Evolutionary conservation across 805 yeast species (phyloP), one percentile per base, ranked within the genome.

Genomic region (Alloascoidea hylecoeti): DNA sequence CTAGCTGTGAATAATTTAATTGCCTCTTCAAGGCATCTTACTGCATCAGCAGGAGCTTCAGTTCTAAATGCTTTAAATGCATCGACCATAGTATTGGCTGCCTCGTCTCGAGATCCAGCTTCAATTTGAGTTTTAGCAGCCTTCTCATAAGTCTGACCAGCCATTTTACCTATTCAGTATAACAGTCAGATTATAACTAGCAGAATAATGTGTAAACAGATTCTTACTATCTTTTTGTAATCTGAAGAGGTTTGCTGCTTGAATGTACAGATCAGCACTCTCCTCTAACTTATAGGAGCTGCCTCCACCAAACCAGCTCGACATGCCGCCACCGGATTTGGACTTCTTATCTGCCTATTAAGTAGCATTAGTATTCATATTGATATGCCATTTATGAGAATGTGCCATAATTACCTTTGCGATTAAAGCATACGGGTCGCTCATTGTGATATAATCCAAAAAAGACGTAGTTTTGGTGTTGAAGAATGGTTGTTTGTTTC

Each of bases 201-300:
- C 12, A 6, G 13, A 15, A n/a, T 14, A 40, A 15, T 9, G 17
- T 12, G 4, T 5, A 2, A n/a, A 5, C 18, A 6, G 14, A 15
- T 2, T 28, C 49, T 17, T 44, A 42, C 53, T 42, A 44, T 85
- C 81, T 50, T 82, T 83, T 47, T 73, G 76, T 41, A 92, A 59
- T 44, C 88, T 72, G 63, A 76, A 92, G 18, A 74, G 68, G 51
- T 89, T 92, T n/a, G 94, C 99, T 2, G 98, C 98, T 57, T 88
- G 94, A 16, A 79, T 66, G 53, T 78, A 89, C 18, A 84, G 60
- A 46, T 92, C 98, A 2, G 88, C 78, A 3, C 98, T 97, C 45
- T 92, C 98, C 53, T 92, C 99, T 38, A 64, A 71, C 43, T 83
- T 70, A 44, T 70, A 67, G 2, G 75, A 60, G 23, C 69, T 66